Evolutionary conservation across 2,329 filamentous ascomycete species (phyloP).

Genomic region (Stachybotrys chartarum): DNA sequence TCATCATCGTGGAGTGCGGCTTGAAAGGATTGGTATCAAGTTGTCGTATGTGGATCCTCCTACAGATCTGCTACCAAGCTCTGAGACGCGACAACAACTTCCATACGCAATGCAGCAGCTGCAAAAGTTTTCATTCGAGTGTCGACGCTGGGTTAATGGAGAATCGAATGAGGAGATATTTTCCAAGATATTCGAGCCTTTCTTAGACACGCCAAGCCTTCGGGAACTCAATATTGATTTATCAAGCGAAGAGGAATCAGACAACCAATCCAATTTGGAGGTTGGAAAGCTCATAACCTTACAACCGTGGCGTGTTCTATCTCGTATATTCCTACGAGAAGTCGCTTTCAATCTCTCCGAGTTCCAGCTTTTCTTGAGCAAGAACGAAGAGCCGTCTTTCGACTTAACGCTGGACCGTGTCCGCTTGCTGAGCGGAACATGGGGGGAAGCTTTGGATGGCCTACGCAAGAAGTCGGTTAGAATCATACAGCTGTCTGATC

Average conservation of each 20-base stretch:
- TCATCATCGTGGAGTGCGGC: neutral
- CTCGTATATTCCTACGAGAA: neutral
- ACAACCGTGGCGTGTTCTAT: constrained; percentile 1
- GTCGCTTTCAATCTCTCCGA: constrained; percentile 1
- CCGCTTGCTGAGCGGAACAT: constrained; percentile 2
- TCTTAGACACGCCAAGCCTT: neutral
- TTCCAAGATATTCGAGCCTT: neutral
- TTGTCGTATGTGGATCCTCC: neutral
- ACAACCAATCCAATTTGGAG: neutral
- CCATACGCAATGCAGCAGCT: constrained; percentile 1
- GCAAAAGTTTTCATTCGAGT: constrained; percentile 1
- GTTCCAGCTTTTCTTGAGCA: neutral
- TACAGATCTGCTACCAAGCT: neutral
- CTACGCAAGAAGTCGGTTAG: neutral
- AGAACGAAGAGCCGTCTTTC: neutral
- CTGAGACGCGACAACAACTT: neutral
- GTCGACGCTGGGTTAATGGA: neutral
- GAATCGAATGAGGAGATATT: neutral
- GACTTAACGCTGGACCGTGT: neutral
- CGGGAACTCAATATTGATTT: neutral
- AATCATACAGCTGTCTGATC: neutral
- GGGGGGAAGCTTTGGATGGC: constrained; percentile 1
- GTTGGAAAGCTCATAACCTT: constrained; percentile 1
- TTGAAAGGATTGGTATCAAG: constrained; percentile 1
- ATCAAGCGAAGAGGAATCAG: neutral